Evolutionary conservation across 2,329 filamentous ascomycete genomes (phyloP).

Genomic region (Diaporthe sp.): DNA sequence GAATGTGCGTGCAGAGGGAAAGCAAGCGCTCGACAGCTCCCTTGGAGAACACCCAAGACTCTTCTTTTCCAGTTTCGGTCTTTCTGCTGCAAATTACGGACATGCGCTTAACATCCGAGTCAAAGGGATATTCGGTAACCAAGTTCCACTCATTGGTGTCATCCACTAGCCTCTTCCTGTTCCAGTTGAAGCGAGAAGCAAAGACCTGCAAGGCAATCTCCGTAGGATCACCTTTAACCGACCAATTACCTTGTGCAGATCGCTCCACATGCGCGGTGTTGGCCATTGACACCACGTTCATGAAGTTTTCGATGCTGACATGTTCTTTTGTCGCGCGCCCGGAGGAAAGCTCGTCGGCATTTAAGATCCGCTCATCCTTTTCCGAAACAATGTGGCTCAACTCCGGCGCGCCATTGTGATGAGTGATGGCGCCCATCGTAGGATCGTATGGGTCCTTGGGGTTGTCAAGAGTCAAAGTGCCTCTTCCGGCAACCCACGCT

Average conservation of each 20-base stretch:
- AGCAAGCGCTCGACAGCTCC: background rate
- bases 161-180: background rate
- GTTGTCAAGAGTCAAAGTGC: background rate
- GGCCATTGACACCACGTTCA: background rate
- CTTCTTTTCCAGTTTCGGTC: background rate
- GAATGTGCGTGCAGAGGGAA: background rate
- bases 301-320: background rate
- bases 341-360: background rate
- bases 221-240: background rate
- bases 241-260: background rate
- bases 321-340: background rate
- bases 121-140: background rate
- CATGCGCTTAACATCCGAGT: background rate
- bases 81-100: background rate
- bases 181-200: background rate
- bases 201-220: background rate
- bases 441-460: background rate
- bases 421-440: background rate
- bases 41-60: background rate
- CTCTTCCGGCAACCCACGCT: background rate
- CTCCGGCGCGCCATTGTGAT: background rate
- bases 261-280: background rate
- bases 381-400: background rate
- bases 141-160: background rate
- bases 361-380: background rate